A percentile compares a stretch with the other conserved stretches of the same genome.
phyloP scores from a whole-genome alignment of 1,139 yeast species.

The Suhomyces bribrorum region DNA sequence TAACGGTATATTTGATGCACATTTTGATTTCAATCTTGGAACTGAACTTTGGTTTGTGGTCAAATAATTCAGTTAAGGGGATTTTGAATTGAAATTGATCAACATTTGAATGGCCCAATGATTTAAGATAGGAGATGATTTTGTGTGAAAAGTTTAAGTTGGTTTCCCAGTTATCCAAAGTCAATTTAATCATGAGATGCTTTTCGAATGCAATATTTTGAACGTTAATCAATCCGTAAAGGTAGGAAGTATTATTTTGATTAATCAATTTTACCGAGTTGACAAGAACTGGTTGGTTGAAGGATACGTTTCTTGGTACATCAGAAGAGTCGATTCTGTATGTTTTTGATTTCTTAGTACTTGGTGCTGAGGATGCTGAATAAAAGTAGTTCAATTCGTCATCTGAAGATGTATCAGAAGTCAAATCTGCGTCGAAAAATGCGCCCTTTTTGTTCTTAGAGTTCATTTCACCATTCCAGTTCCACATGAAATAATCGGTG shows the following conservation, averaged over 20 bases:
- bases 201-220: constrained; percentile 44
- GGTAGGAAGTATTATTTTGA: constrained; percentile 8
- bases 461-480: constrained; percentile 15
- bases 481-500: constrained; percentile 19
- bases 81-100: constrained; percentile 44
- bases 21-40: constrained; percentile 18
- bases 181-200: constrained; percentile 34
- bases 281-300: constrained; percentile 8
- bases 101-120: constrained; percentile 25
- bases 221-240: constrained; percentile 36
- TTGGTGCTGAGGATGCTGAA: constrained; percentile 8
- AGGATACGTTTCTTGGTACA: constrained; percentile 13
- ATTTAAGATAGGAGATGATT: constrained; percentile 24
- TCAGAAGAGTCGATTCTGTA: constrained; percentile 16
- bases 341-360: constrained; percentile 1
- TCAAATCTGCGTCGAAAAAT: constrained; percentile 13
- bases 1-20: constrained; percentile 22
- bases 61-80: constrained; percentile 29
- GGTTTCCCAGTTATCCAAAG: constrained; percentile 42
- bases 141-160: constrained; percentile 30
- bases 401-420: constrained; percentile 21
- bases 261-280: constrained; percentile 10
- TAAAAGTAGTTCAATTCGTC: constrained; percentile 19
- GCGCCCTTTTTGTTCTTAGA: constrained; percentile 1
- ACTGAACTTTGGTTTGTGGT: constrained; percentile 9